phyloP scores from a whole-genome alignment of 1,284 basidiomycete genomes.

The Sanghuangporus baumii region DNA sequence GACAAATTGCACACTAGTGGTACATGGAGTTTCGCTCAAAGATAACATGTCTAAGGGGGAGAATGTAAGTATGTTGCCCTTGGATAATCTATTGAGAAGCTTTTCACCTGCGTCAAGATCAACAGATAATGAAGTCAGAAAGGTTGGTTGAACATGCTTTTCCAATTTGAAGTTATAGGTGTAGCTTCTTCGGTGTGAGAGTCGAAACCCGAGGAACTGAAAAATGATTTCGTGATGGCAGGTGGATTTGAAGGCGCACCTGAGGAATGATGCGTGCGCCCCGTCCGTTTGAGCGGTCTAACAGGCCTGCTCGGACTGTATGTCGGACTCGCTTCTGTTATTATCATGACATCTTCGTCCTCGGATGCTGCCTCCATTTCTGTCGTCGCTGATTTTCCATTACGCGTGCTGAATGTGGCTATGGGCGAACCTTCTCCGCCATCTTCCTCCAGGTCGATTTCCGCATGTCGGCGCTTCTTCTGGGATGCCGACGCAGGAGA shows the following conservation, averaged over 20 bases:
- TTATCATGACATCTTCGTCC: conserved; percentile 12
- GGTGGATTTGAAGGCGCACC: neutral
- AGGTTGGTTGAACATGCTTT: conserved; percentile 10
- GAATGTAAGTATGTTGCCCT: neutral
- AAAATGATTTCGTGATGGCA: neutral
- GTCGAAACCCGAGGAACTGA: neutral
- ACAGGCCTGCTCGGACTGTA: conserved; percentile 13
- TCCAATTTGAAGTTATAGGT: neutral
- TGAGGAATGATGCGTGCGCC: neutral
- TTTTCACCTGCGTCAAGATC: too few relatives aligned
- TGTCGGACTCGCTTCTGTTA: neutral
- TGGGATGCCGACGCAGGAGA: conserved; percentile 30
- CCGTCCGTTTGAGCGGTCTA: conserved; percentile 12
- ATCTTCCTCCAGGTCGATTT: conserved; percentile 22
- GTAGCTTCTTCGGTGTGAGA: neutral
- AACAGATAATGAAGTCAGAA: conserved; percentile 4
- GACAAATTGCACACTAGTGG: neutral
- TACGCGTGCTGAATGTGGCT: conserved; percentile 17
- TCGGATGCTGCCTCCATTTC: conserved; percentile 21
- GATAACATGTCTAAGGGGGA: neutral
- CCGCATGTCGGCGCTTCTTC: conserved; percentile 28
- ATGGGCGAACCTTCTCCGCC: conserved; percentile 20
- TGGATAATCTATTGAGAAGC: too few relatives aligned
- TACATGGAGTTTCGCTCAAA: neutral
- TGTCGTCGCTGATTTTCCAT: conserved; percentile 22